Base-by-base conservation (phyloP, 192 early-diverging fungal genomes). In the Kickxella alabastrina region DNA sequence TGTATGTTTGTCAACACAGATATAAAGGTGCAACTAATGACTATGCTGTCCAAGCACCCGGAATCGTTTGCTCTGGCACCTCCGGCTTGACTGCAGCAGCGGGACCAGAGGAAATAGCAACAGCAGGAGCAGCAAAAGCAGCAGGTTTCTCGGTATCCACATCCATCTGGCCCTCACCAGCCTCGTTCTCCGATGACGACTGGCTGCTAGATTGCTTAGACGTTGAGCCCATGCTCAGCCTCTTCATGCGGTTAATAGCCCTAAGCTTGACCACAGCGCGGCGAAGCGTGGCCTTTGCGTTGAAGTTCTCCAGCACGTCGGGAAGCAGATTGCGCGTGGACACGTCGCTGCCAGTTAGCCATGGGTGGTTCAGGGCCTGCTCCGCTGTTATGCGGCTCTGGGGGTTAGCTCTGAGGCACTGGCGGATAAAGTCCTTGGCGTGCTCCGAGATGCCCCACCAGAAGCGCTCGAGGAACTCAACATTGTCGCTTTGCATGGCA, bases 361-460 rank as follows among this genome's bases (percentile, higher is more conserved):
- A 98, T 15, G 79, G 85, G 76, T 98, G 92, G 18, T 79, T 56
- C 37, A 96, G 76, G 7, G 93, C 92, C 60, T 94, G 79, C 3
- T 73, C 76, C 17, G 87, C 88, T 3, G 92, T 91, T 63, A 86
- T 70, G 41, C 93, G 89, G 38, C 82, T 68, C 10, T 53, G 39
- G 3, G 88, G 89, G 69, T 93, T 80, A 10, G 90, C 72, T 13
- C 79, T 75, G 27, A 91, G 56, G 17, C 87, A 64, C 36, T 68
- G 64, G 37, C 85, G 79, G 49, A 91, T 87, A 50, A 91, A 82
- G 59, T 83, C 79, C 54, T 68, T 82, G 82, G 86, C 88, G 52
- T 84, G 73, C 40, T 83, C 80, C 5, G 92, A 94, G 25, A 96
- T 84, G 52, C 92, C 89, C 58, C 78, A 78, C 88, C 88, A 88